Evolutionary conservation across 2,329 filamentous ascomycete genomes (phyloP).

Genomic region (Aspergillus jensenii): DNA sequence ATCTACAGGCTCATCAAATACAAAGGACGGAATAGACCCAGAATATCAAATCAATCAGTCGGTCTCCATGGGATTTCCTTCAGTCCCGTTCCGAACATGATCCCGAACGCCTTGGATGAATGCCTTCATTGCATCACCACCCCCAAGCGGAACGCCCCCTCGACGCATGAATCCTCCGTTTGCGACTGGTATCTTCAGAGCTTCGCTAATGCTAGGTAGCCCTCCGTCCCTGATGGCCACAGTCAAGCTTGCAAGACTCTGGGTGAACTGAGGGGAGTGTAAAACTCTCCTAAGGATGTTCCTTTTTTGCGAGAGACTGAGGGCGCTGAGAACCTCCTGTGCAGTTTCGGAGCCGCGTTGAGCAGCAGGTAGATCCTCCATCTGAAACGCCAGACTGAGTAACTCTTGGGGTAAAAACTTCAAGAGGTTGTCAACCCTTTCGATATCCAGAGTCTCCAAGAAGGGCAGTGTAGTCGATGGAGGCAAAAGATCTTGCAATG

Average conservation of each 20-base stretch:
- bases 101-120: slow-evolving; percentile 89
- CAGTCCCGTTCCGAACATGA: slow-evolving; percentile 61
- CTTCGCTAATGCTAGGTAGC: slow-evolving; percentile 83
- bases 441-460: slow-evolving; percentile 64
- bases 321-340: slow-evolving; percentile 70
- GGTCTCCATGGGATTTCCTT: slow-evolving; percentile 44
- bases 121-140: slow-evolving; percentile 82
- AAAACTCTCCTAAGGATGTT: slow-evolving; percentile 77
- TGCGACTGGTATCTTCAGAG: slow-evolving; percentile 74
- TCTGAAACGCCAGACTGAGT: slow-evolving; percentile 72
- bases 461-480: slow-evolving; percentile 75
- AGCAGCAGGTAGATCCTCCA: slow-evolving; percentile 58
- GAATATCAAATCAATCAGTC: slow-evolving; percentile 27
- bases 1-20: slow-evolving; percentile 11
- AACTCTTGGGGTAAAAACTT: slow-evolving; percentile 75
- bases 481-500: slow-evolving; percentile 81
- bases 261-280: slow-evolving; percentile 84
- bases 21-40: neutral
- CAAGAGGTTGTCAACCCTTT: slow-evolving; percentile 72
- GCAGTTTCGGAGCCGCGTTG: slow-evolving; percentile 69
- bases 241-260: slow-evolving; percentile 81
- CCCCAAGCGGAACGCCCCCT: slow-evolving; percentile 79
- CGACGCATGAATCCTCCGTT: slow-evolving; percentile 81
- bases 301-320: slow-evolving; percentile 76
- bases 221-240: slow-evolving; percentile 88